phyloP scores from a whole-genome alignment of 331 rosid genomes.

The Phaseolus coccineus region DNA sequence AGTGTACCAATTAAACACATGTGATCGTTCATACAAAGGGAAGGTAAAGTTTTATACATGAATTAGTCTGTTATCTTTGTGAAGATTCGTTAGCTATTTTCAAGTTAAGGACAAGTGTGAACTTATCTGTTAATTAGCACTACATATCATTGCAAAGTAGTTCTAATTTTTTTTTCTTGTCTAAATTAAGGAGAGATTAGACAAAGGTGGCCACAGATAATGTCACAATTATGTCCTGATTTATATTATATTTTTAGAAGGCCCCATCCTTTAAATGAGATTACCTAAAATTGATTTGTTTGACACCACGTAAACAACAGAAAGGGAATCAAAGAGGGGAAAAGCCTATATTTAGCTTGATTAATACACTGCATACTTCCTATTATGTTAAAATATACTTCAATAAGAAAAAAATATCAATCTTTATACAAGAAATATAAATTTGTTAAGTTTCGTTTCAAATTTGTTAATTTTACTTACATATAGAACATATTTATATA shows the following conservation, averaged over 20 bases:
- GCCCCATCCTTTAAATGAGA: neutral
- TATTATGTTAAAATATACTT: too few species aligned
- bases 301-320: neutral
- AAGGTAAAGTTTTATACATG: neutral
- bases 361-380: neutral
- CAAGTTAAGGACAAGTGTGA: slow-evolving; percentile 28
- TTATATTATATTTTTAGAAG: neutral
- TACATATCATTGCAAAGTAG: neutral
- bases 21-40: neutral
- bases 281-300: neutral
- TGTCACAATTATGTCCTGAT: neutral
- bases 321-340: neutral
- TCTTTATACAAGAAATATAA: too few species aligned
- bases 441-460: too few species aligned
- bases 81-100: neutral
- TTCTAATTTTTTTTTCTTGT: neutral
- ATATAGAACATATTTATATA: too few species aligned
- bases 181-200: neutral
- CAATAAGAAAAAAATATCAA: too few species aligned
- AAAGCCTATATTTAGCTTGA: neutral
- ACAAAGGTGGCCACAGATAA: slow-evolving; percentile 26
- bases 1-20: neutral
- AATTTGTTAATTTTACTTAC: too few species aligned
- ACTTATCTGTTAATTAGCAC: slow-evolving; percentile 7
- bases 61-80: neutral